Percentiles rank a stretch among this genome's conserved stretches.
These are phyloP conservation scores for Tripterygium wilfordii DNA, from an alignment of 177 flowering plant species.

Conservation along the genomic window DNA sequence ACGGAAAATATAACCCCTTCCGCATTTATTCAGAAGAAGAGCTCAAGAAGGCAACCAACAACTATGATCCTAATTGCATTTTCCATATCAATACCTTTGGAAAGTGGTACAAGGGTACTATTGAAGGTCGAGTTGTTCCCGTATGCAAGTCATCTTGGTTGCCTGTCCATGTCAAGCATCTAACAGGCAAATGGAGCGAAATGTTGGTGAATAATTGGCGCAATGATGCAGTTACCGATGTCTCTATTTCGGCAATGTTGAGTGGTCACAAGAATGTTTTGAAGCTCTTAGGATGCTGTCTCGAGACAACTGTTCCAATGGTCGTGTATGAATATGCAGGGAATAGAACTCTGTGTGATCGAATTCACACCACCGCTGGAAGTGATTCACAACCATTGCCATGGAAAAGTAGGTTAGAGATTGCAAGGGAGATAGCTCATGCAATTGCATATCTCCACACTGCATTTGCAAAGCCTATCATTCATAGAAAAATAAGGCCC, in stretches of 20 bases:
- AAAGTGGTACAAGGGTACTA: slow-evolving; percentile 5
- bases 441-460: slow-evolving; percentile 8
- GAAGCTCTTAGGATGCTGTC: slow-evolving; percentile 4
- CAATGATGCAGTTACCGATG: background rate
- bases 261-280: background rate
- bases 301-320: background rate
- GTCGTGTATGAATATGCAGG: slow-evolving; percentile 3
- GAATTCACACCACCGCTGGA: background rate
- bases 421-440: slow-evolving; percentile 1
- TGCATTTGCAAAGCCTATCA: background rate
- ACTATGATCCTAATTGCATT: background rate
- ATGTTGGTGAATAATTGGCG: too few relatives aligned
- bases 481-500: slow-evolving; percentile 2
- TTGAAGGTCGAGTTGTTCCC: background rate
- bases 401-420: slow-evolving; percentile 6
- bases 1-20: slow-evolving; percentile 10
- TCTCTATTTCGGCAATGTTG: slow-evolving; percentile 3
- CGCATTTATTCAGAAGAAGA: slow-evolving; percentile 7
- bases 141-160: too few relatives aligned
- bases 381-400: background rate
- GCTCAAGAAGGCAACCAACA: slow-evolving; percentile 11
- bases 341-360: slow-evolving; percentile 2
- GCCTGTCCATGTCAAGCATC: too few relatives aligned
- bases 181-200: too few relatives aligned
- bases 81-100: background rate